A percentile compares a stretch with the other conserved stretches of the same genome.
These are phyloP conservation scores for Sphenostylis stenocarpa DNA, from an alignment of 306 rosid species.

Conservation along the genomic window DNA sequence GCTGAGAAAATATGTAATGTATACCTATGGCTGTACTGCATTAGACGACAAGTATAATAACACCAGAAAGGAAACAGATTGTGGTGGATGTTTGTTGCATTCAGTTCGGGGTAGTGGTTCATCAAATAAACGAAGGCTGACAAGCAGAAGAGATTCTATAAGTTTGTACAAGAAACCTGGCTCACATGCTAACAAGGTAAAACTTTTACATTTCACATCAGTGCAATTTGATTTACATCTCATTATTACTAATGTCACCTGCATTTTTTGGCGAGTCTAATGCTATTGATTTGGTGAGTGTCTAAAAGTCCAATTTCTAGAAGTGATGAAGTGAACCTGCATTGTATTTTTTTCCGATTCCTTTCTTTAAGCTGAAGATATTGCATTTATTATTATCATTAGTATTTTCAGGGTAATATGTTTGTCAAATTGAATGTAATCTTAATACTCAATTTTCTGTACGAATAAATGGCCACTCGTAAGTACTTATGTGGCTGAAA, in stretches of 20 bases:
- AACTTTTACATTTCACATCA: slow-evolving; percentile 10
- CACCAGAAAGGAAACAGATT: slow-evolving; percentile 40
- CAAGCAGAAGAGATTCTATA: slow-evolving; percentile 43
- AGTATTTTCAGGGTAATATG: background rate
- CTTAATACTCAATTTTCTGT: background rate
- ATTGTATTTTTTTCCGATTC: background rate
- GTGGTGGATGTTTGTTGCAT: slow-evolving; percentile 49
- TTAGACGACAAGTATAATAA: slow-evolving; percentile 41
- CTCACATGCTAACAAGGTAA: slow-evolving; percentile 56
- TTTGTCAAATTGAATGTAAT: background rate
- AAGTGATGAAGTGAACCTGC: background rate
- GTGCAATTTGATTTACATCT: slow-evolving; percentile 16
- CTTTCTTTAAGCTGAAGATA: background rate
- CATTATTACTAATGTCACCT: background rate
- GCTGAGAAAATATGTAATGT: slow-evolving; percentile 97
- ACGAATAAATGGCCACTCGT: background rate
- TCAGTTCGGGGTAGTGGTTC: slow-evolving; percentile 48
- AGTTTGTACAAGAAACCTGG: slow-evolving; percentile 45
- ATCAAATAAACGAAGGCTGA: slow-evolving; percentile 48
- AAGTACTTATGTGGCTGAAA: background rate
- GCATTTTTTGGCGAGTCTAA: background rate
- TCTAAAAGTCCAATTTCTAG: background rate
- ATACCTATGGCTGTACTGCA: slow-evolving; percentile 63
- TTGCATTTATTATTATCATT: background rate
- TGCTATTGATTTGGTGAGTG: background rate